Base-by-base conservation (phyloP, 139 green algal species). In the Haematococcus lacustris region DNA sequence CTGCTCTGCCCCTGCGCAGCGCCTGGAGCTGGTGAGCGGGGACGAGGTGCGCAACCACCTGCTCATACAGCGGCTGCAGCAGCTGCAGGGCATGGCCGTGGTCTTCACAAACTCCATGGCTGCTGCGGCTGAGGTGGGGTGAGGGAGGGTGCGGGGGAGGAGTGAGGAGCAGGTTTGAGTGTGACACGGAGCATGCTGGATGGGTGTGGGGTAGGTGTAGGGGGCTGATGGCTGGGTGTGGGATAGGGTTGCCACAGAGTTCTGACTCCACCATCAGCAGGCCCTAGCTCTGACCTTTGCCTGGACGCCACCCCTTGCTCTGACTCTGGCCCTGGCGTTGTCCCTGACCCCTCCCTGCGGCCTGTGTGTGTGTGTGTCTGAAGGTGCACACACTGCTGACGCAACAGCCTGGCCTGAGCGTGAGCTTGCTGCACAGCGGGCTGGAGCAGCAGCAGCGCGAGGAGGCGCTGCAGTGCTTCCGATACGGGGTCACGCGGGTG, bases 401-500 rank as follows among this genome's bases (percentile, higher is more conserved):
- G 5, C 1, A 93, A 39, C 80, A 76, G 74, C 91, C 90, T 38
- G 80, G 85, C 33, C 86, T 87, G 76, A 77, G 86, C 26, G 87
- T 85, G 23, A 79, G 90, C 13, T 85, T 84, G 63, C 87, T 92
- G 74, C 89, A 92, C 78, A 87, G 88, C 30, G 91, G 93, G 73
- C 92, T 92, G 76, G 79, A 69, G 17, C 93, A 97, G 81, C 78
- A 83, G 25, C 86, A 95, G 70, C 83, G 93, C 28, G 91, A 96
- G 68, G 93, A 91, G 88, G 90, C 93, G 43, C 74, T 96, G 73
- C 78, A 88, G 53, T 90, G 89, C 79, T 98, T 98, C 87, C 91
- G 91, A 70, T 81, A 71, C 38, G 91, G 90, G 9, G 87, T 87
- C 33, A 88, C 86, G 30, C 87, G 84, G 5, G 83, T 97, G 63